Conservation (phyloP, 257 asterid genomes). For the Salvia rosmarinus region DNA sequence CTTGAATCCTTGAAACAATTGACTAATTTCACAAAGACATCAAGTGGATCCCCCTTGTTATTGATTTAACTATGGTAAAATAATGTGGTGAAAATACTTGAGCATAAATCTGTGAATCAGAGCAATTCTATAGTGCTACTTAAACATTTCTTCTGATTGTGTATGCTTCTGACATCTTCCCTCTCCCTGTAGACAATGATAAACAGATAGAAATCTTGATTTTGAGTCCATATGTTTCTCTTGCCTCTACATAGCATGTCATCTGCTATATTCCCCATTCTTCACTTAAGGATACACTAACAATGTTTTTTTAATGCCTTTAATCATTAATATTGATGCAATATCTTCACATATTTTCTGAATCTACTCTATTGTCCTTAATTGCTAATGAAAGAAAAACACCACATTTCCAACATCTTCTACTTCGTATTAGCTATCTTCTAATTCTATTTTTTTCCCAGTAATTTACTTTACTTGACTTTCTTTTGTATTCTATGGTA, state of each 20-base stretch:
- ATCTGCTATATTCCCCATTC: slow-evolving; percentile 3
- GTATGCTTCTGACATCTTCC: neutral
- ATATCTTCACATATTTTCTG: no score
- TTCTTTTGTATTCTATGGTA: neutral
- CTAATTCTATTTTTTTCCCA: neutral
- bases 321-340: neutral
- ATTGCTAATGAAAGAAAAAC: no score
- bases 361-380: no score
- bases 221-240: neutral
- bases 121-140: neutral
- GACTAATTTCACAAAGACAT: neutral
- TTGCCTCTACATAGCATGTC: neutral
- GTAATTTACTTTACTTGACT: neutral
- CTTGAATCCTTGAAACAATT: neutral
- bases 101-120: neutral
- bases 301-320: neutral
- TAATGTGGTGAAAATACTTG: neutral
- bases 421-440: neutral
- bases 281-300: neutral
- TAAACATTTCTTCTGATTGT: neutral
- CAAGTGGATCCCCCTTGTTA: neutral
- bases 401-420: no score
- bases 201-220: neutral
- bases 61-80: neutral
- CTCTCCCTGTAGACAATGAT: neutral